A percentile compares a stretch with the other conserved stretches of the same genome.
Evolutionary conservation across 192 early-diverging fungal species (phyloP).

Genomic region (Coemansia reversa): DNA sequence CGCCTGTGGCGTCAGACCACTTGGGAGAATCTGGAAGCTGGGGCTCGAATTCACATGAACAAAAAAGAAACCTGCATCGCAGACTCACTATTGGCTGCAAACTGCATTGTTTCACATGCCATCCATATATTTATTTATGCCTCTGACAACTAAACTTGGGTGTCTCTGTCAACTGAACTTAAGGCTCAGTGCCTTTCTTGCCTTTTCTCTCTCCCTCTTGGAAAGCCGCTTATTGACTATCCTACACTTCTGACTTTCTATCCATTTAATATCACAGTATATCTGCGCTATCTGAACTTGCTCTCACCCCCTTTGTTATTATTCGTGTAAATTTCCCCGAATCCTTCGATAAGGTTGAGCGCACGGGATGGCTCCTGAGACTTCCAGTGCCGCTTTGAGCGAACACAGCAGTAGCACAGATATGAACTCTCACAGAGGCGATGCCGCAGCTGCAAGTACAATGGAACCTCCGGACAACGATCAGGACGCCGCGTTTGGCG

Average conservation of each 20-base stretch:
- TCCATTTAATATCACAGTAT: background rate
- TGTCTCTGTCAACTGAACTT: background rate
- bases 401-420: background rate
- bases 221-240: background rate
- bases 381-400: background rate
- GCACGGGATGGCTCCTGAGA: background rate
- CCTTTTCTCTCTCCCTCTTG: background rate
- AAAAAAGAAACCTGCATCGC: background rate
- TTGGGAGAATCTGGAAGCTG: background rate
- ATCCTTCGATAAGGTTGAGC: background rate
- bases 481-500: background rate
- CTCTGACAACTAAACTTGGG: too few relatives aligned
- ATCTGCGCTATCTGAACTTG: background rate
- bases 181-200: too few relatives aligned
- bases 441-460: background rate
- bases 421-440: background rate
- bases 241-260: background rate
- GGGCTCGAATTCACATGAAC: background rate
- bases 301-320: background rate
- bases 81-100: background rate
- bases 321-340: background rate
- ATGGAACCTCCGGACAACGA: background rate
- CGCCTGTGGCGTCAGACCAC: background rate
- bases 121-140: background rate
- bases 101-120: slow-evolving; percentile 5